Evolutionary conservation across 768 basidiomycete genomes (phyloP).

Genomic region (Candolleomyces aberdarensis): DNA sequence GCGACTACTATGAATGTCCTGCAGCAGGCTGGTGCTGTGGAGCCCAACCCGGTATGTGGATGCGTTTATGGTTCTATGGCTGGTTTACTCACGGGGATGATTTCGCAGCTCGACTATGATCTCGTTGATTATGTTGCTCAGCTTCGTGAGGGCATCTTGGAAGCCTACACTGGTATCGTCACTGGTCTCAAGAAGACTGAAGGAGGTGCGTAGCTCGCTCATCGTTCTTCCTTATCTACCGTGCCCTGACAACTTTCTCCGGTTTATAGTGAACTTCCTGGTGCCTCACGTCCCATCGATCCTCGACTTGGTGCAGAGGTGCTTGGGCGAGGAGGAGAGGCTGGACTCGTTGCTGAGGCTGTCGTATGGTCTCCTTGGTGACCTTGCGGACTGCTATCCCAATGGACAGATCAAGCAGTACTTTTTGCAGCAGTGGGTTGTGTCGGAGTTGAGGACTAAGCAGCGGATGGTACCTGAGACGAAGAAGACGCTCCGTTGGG

Average conservation of each 20-base stretch:
- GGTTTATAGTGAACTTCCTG: conserved; percentile 44
- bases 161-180: conserved; percentile 95
- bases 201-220: conserved; percentile 73
- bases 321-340: conserved; percentile 77
- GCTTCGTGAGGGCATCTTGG: conserved; percentile 91
- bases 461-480: conserved; percentile 72
- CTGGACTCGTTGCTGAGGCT: conserved; percentile 74
- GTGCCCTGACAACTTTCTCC: too few relatives aligned
- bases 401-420: conserved; percentile 76
- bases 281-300: conserved; percentile 70
- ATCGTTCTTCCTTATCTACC: too few relatives aligned
- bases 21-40: conserved; percentile 83
- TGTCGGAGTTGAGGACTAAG: conserved; percentile 67
- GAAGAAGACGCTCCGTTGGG: conserved; percentile 91
- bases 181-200: conserved; percentile 84
- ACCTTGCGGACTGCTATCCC: conserved; percentile 87
- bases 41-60: conserved; percentile 76
- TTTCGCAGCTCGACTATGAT: conserved; percentile 71
- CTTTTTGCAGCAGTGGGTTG: conserved; percentile 79
- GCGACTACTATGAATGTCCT: conserved; percentile 90
- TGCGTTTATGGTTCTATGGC: background rate
- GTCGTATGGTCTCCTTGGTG: conserved; percentile 85
- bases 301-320: conserved; percentile 77
- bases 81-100: conserved; percentile 8
- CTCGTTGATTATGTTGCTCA: conserved; percentile 88